Evolutionary conservation across 108 stramenopile genomes (phyloP), one percentile per base, ranked within the genome.

Genomic region (Skeletonema marinoi): DNA sequence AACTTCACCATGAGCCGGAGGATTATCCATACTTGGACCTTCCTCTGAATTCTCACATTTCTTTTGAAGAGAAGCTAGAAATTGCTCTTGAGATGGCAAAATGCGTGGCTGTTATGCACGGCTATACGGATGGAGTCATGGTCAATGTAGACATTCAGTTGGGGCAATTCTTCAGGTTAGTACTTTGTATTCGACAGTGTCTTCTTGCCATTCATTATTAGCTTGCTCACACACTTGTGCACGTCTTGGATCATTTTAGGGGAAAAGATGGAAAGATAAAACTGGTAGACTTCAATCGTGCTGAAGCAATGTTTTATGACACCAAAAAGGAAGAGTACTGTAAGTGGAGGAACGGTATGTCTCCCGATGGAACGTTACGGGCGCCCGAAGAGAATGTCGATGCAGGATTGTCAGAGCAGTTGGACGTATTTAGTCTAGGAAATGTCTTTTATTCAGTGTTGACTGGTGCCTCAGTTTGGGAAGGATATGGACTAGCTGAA

Each of bases 271-370:
- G 83, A 16, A 62, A 59, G 41, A 63, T 92, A 30, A 96, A 92
- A 71, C 65, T 96, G 11, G 90, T 92, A 29, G 94, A 96, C 70
- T 96, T 89, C 74, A 96, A 96, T 51, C 77, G 92, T 32, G 94
- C 94, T 0, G 89, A 92, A 65, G 68, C 89, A 39, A 68, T 90
- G 68, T 77, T 90, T 17, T 92, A 58, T 60, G 87, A 93, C 66
- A 70, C 69, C 21, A 61, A 76, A 2, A 65, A 80, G 6, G 32
- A 74, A n/a, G 63, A 75, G 41, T 92, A 90, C 78, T 95, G 94
- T 70, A 80, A 80, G 58, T 92, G 87, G 36, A 48, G 59, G 0
- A 80, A 90, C 44, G 89, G 91, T 12, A 19, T 44, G 3, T 36
- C 88, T 6, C 31, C 66, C 3, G 78, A 84, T 46, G 78, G 68